Evolutionary conservation across 179 eudicot species (phyloP), one percentile per base, ranked within the genome.

Genomic region (Silene vulgaris): DNA sequence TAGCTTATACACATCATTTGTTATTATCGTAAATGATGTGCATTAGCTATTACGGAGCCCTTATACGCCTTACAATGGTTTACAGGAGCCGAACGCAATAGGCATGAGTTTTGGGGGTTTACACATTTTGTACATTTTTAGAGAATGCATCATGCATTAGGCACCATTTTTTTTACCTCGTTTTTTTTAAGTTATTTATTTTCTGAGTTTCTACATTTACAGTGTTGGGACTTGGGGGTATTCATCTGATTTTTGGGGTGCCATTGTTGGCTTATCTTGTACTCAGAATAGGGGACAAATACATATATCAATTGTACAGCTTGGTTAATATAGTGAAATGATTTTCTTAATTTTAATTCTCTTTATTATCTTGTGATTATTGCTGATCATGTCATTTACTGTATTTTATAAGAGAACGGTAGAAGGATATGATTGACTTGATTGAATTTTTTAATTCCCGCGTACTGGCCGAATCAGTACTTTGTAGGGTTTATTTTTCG

Each of bases 121-220:
- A 54, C 21, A 76, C 70, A 81, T 78, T 56, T 70, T 84, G 87
- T 84, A 84, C 85, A 79, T 79, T 37, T 37, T 79, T 84, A 84
- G 85, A 77, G 59, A 37, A 67, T n/a, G 32, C 73, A 65, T n/a
- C 75, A 66, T 40, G 77, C 72, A 48, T 70, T 71, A 65, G 75
- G 79, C 26, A 63, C 63, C 75, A 73, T 79, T 79, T 62, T 74
- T 74, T 65, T 65, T 74, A 71, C 75, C 26, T 63, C 45, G 75
- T 81, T 57, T 67, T 71, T 35, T 77, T 63, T n/a, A 48, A 62
- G 30, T 78, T 66, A 50, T 73, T 32, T 74, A 40, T 19, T 65
- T 26, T 23, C 75, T 29, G 4, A 17, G 13, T 12, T 7, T 9
- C 19, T 32, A 11, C 40, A 72, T 16, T 6, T 35, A 28, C 65